phyloP scores from a whole-genome alignment of 1,284 basidiomycete species.

The Apiotrichum montevideense region DNA sequence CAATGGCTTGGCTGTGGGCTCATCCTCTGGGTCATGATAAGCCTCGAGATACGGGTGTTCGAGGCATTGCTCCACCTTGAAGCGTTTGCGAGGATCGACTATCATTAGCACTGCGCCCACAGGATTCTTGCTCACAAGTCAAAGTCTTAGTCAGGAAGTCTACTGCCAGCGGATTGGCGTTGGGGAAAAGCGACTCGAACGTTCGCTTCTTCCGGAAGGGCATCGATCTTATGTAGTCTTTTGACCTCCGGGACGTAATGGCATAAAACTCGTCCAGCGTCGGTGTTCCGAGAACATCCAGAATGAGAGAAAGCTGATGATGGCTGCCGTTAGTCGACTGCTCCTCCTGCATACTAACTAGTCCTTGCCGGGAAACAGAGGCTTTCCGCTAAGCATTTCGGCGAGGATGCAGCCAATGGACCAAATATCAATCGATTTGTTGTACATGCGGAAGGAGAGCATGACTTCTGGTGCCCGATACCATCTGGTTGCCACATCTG shows the following conservation, averaged over 20 bases:
- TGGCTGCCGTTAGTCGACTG: slow-evolving; percentile 52
- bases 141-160: slow-evolving; percentile 89
- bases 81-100: slow-evolving; percentile 88
- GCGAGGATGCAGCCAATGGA: slow-evolving; percentile 95
- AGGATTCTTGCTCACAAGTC: slow-evolving; percentile 52
- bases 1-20: slow-evolving; percentile 82
- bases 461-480: slow-evolving; percentile 94
- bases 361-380: slow-evolving; percentile 91
- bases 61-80: slow-evolving; percentile 83
- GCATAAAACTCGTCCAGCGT: slow-evolving; percentile 85
- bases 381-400: slow-evolving; percentile 91
- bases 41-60: slow-evolving; percentile 86
- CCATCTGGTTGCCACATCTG: slow-evolving; percentile 86
- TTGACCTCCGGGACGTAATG: slow-evolving; percentile 74
- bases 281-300: slow-evolving; percentile 88
- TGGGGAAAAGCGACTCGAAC: slow-evolving; percentile 76
- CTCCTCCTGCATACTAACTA: slow-evolving; percentile 50
- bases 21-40: slow-evolving; percentile 83
- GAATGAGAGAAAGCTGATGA: slow-evolving; percentile 83
- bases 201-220: slow-evolving; percentile 78
- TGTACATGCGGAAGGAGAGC: slow-evolving; percentile 94
- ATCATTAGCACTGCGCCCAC: slow-evolving; percentile 26
- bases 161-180: slow-evolving; percentile 73
- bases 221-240: slow-evolving; percentile 82
- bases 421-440: slow-evolving; percentile 91